Base-by-base conservation (phyloP, 169 alveolate genomes). In the Plasmodium adleri region DNA sequence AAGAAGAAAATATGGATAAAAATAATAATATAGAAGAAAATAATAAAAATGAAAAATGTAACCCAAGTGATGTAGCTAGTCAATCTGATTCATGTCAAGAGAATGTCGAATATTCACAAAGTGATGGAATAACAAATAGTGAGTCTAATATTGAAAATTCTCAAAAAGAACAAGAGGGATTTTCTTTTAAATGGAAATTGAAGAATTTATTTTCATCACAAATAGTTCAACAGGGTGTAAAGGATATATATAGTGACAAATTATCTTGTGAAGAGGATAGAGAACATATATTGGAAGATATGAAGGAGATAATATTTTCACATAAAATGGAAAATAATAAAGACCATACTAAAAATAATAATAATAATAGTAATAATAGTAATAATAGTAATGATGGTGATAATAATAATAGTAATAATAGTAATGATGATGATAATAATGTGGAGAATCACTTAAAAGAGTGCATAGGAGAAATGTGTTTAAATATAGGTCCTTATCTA, bases 201-300 rank as follows among this genome's bases (percentile, higher is more conserved):
- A 78, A 78, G 9, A 26, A 67, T 24, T 24, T 78, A 10, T 64
- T 78, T 78, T 70, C 54, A 39, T 24, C 89, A 66, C 64, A 78
- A 49, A 78, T 26, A 47, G n/a, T 28, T 49, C 49, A 6, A 15
- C 49, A 76, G 7, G 47, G 49, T 43, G 32, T 20, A 7, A 70
- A 45, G 17, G 75, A 76, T 4, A n/a, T 47, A 9, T 3, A 15
- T 15, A 28, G 7, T 62, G 49, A 59, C 28, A 12, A 10, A n/a
- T 62, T 32, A 56, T 52, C 17, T 2, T 56, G 12, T 56, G 24
- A 56, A 56, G 24, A 56, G 17, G 24, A 56, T 56, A 17, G 56
- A 28, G 74, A 62, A 72, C n/a, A 59, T 15, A 22, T 60, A 13
- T 22, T 17, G 49, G 54, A 45, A 32, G 54, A 24, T 22, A 39